Evolutionary conservation across 129 eudicot species (phyloP), one percentile per base, ranked within the genome.

Genomic region (Artemisia argyi): DNA sequence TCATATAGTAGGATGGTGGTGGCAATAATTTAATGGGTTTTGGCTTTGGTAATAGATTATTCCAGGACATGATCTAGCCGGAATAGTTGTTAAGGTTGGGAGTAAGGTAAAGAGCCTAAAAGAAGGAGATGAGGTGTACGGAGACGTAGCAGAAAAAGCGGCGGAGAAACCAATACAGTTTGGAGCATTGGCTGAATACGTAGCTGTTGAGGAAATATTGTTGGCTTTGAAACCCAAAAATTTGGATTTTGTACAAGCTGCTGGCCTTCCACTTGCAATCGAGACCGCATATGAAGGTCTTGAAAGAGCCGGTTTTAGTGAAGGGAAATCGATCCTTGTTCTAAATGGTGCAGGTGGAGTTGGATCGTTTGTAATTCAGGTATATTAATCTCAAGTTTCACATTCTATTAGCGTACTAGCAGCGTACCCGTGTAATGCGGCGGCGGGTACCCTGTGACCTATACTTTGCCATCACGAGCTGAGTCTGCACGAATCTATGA

Each of bases 271-370:
- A 5, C 82, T 78, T 65, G 82, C 82, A 51, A 72, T 78, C 28
- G 73, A 72, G 51, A 78, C 82, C 18, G 82, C 78, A 19, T 78
- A 78, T 57, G 82, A 70, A 65, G 82, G 82, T 67, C 69, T 78
- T 53, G 78, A 78, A 39, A 22, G 73, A 13, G 73, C 82, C 61
- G 69, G 69, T 24, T 78, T 78, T 42, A 53, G 77, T 0, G 47
- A 66, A 72, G 68, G 77, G 18, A 72, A 78, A 65, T 78, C 82
- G 14, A 72, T 78, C 73, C 77, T 78, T 14, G 61, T 78, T 2
- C 66, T 78, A 3, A 73, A 67, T 17, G 82, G 82, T 47, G 68
- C 82, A 56, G 82, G 82, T 72, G 82, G 82, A 53, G 82, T 78
- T n/a, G 82, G 82, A 11, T 55, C 78, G n/a, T 77, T 78, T 42